Evolutionary conservation across 192 early-diverging fungal species (phyloP), one percentile per base, ranked within the genome.

Genomic region (Globomyces pollinis-pini): DNA sequence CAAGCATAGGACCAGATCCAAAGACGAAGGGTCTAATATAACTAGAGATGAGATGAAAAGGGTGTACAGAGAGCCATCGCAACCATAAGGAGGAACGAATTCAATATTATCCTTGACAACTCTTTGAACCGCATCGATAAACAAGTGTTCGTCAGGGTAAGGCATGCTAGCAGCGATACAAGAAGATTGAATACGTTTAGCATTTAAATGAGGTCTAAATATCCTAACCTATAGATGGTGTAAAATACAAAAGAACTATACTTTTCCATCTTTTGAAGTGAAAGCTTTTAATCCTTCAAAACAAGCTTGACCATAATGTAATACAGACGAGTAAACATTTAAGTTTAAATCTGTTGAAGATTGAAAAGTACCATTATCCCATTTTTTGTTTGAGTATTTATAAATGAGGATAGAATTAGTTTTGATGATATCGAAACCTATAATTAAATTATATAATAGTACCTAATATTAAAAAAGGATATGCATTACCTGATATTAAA

Each of bases 261-360:
- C 64, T 50, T 79, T 79, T 24, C 81, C 84, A 50, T 88, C 78
- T 36, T 75, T 72, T 72, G 78, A 74, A 9, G 82, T 64, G 74
- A 85, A 89, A 0, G 88, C 86, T 61, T 89, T 89, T 58, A 89
- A 63, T n/a, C 88, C 88, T 72, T 89, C 88, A 62, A 89, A 89
- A 60, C 83, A 86, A 31, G 70, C 49, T 72, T 89, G 87, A 23
- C 87, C 87, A 64, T 89, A 89, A 66, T 89, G 80, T 16, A 86
- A 59, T 28, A 67, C 82, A 26, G 86, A 79, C 6, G 83, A 72
- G 32, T 33, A 61, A 26, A 51, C 1, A 31, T 20, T 9, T 20
- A 51, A 24, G 4, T 30, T 31, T n/a, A 49, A 20, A 9, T 16
- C 24, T 33, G 28, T 66, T 3, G 77, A 70, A 2, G 56, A 68